Percentiles rank a stretch among this genome's conserved stretches.
Conservation (phyloP, 169 alveolate genomes). For the Plasmodium gaboni region DNA sequence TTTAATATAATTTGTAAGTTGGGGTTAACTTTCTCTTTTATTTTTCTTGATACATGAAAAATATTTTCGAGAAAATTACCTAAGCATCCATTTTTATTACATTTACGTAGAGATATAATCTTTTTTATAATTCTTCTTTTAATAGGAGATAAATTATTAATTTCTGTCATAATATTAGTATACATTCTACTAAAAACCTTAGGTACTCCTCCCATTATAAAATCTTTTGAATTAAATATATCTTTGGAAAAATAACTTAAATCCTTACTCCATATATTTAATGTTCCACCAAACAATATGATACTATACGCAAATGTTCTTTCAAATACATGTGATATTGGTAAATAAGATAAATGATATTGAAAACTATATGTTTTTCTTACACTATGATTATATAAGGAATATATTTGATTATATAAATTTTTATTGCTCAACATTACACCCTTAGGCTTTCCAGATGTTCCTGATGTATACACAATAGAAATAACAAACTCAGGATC, state of each 20-base stretch:
- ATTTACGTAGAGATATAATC: not conserved
- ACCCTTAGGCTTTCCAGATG: slow-evolving; percentile 99
- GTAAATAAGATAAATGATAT: slow-evolving; percentile 93
- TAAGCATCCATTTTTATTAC: not conserved
- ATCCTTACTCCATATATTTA: slow-evolving; percentile 45
- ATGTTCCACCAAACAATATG: slow-evolving; percentile 3
- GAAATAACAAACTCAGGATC: slow-evolving; percentile 88
- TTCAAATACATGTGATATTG: slow-evolving; percentile 97
- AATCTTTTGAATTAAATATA: not conserved
- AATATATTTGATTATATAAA: slow-evolving; percentile 11
- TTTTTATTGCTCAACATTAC: slow-evolving; percentile 92
- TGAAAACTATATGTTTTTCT: not conserved
- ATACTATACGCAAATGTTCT: slow-evolving; percentile 82
- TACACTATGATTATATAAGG: not conserved
- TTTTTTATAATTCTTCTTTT: slow-evolving; percentile 17
- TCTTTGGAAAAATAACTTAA: slow-evolving; percentile 14
- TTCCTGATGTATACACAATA: slow-evolving; percentile 97
- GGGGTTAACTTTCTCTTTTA: slow-evolving; percentile 33
- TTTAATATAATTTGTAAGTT: not conserved
- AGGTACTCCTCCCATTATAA: slow-evolving; percentile 48
- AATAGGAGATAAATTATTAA: slow-evolving; percentile 12
- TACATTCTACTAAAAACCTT: slow-evolving; percentile 40
- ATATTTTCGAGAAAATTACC: not conserved
- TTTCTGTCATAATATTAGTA: slow-evolving; percentile 11
- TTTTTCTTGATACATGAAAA: slow-evolving; percentile 21